phyloP scores from a whole-genome alignment of 257 asterid genomes.

The Solanum boliviense region DNA sequence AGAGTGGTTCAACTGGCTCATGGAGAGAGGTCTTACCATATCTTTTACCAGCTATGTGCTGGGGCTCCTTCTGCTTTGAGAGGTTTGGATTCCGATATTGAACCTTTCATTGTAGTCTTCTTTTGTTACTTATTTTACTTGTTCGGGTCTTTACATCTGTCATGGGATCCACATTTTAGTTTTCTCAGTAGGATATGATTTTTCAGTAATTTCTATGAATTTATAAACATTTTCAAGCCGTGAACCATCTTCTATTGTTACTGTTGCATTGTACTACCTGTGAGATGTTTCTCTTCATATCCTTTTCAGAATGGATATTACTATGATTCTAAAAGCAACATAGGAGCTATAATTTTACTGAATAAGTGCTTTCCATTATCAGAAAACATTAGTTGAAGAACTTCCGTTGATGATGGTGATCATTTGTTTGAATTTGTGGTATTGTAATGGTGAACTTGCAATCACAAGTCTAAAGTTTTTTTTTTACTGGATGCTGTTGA shows the following conservation, averaged over 20 bases:
- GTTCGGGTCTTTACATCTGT: background rate
- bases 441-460: background rate
- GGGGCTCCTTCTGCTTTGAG: constrained; percentile 73
- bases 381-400: background rate
- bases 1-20: constrained; percentile 74
- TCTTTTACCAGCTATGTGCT: constrained; percentile 90
- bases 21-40: constrained; percentile 85
- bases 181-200: background rate
- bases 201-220: background rate
- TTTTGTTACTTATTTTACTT: background rate
- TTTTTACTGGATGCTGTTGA: background rate
- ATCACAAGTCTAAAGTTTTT: background rate
- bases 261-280: background rate
- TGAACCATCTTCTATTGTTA: background rate
- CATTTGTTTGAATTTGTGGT: background rate
- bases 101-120: background rate
- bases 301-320: background rate
- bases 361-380: background rate
- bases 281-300: background rate
- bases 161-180: background rate
- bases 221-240: background rate
- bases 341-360: background rate
- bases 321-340: background rate
- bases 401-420: background rate
- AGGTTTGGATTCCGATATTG: constrained; percentile 24